Percentiles rank a stretch among this genome's conserved stretches.
These are phyloP conservation scores for Hypoxylon sp. DNA, from an alignment of 2,329 filamentous ascomycete genomes.

Conservation along the genomic window DNA sequence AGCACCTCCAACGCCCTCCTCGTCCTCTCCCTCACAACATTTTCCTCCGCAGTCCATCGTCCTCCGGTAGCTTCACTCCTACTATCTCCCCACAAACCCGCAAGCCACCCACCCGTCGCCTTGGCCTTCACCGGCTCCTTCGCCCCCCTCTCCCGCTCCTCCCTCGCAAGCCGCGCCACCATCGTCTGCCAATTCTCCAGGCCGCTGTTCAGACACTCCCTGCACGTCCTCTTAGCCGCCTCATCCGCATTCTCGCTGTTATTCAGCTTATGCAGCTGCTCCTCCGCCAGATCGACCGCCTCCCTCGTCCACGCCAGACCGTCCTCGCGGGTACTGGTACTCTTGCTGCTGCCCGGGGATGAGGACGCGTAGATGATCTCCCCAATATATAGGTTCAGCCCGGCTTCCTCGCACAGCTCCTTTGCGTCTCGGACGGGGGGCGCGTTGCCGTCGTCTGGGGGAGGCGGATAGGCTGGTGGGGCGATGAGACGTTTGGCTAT, in stretches of 20 bases:
- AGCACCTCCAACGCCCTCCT: slow-evolving; percentile 67
- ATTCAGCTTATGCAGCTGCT: slow-evolving; percentile 68
- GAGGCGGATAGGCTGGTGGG: slow-evolving; percentile 77
- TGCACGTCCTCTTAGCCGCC: slow-evolving; percentile 73
- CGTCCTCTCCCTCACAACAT: slow-evolving; percentile 67
- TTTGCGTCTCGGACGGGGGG: slow-evolving; percentile 75
- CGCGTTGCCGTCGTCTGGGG: slow-evolving; percentile 78
- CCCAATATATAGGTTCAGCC: slow-evolving; percentile 89
- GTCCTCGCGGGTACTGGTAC: slow-evolving; percentile 65
- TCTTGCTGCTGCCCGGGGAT: slow-evolving; percentile 47
- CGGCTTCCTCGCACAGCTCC: slow-evolving; percentile 87
- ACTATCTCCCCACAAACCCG: slow-evolving; percentile 59
- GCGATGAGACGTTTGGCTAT: slow-evolving; percentile 55
- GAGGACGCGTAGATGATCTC: slow-evolving; percentile 82
- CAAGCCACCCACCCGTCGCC: slow-evolving; percentile 53
- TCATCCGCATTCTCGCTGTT: slow-evolving; percentile 55
- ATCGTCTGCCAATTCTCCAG: slow-evolving; percentile 88
- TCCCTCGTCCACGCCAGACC: slow-evolving; percentile 93
- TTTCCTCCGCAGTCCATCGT: slow-evolving; percentile 69
- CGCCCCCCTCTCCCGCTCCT: slow-evolving; percentile 61
- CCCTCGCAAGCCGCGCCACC: slow-evolving; percentile 75
- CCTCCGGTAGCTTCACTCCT: slow-evolving; percentile 57
- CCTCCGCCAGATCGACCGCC: slow-evolving; percentile 84
- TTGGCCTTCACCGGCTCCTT: slow-evolving; percentile 37
- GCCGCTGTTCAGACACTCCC: slow-evolving; percentile 82